Evolutionary conservation across 2,329 filamentous ascomycete genomes (phyloP).

Genomic region (Aureobasidium sp.): DNA sequence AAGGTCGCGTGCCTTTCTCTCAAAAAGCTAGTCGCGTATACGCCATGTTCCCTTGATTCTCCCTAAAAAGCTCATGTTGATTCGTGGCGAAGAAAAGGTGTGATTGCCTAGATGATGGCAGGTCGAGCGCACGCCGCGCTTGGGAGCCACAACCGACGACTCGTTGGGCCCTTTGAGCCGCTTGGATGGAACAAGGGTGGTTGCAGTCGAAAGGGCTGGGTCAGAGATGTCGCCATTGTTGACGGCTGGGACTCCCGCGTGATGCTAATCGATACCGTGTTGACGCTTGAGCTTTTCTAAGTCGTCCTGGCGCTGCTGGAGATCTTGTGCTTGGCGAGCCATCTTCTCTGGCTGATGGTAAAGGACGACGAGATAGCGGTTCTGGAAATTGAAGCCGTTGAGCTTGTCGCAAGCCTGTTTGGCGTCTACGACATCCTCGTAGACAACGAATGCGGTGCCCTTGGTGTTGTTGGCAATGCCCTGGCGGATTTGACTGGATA

Average conservation of each 20-base stretch:
- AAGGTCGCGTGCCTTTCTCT: not conserved
- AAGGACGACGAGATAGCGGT: constrained; percentile 88
- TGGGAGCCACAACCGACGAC: constrained; percentile 17
- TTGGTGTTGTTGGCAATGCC: constrained; percentile 97
- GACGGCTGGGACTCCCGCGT: constrained; percentile 26
- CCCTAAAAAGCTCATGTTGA: constrained; percentile 17
- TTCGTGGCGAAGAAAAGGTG: constrained; percentile 17
- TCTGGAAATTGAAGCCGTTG: constrained; percentile 99
- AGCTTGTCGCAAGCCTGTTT: constrained; percentile 99
- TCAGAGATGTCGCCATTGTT: not conserved
- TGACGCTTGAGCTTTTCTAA: constrained; percentile 97
- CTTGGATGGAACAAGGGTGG: constrained; percentile 10
- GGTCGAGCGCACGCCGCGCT: constrained; percentile 17
- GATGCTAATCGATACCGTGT: constrained; percentile 68
- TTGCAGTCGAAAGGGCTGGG: constrained; percentile 5
- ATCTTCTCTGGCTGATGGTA: constrained; percentile 75
- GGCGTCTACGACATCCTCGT: constrained; percentile 98
- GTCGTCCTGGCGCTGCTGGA: constrained; percentile 89
- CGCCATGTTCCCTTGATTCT: constrained; percentile 15
- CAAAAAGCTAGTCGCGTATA: constrained; percentile 11
- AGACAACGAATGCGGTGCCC: constrained; percentile 97
- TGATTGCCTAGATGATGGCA: constrained; percentile 12
- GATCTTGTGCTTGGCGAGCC: constrained; percentile 83
- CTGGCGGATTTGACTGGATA: constrained; percentile 84
- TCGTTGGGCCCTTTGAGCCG: not conserved